Evolutionary conservation across 108 stramenopile genomes (phyloP).

Genomic region (Craspedostauros australis): DNA sequence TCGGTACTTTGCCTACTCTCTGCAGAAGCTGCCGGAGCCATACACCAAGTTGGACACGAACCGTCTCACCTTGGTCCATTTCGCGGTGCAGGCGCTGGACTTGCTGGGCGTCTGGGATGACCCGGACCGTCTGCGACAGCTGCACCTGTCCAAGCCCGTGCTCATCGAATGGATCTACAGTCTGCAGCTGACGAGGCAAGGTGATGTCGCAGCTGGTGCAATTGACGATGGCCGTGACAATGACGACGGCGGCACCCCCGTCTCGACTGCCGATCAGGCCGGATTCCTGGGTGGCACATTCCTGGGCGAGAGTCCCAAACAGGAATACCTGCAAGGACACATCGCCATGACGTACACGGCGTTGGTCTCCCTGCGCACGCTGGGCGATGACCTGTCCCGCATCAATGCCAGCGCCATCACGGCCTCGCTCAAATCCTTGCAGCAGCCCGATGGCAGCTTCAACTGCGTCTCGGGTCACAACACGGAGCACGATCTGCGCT

Average conservation of each 20-base stretch:
- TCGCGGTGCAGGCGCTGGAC: constrained; percentile 62
- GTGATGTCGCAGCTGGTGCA: constrained; percentile 1
- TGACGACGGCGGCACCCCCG: neutral
- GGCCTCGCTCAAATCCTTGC: constrained; percentile 3
- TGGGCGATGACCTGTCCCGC: constrained; percentile 59
- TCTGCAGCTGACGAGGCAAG: constrained; percentile 19
- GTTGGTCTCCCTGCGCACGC: constrained; percentile 51
- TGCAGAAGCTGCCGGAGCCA: constrained; percentile 38
- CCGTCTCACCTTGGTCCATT: constrained; percentile 70
- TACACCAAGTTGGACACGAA: constrained; percentile 61
- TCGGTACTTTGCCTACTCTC: constrained; percentile 44
- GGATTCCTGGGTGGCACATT: constrained; percentile 62
- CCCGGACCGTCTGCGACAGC: neutral
- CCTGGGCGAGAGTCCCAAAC: constrained; percentile 36
- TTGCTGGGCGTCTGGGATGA: constrained; percentile 41
- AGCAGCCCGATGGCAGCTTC: constrained; percentile 33
- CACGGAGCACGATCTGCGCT: constrained; percentile 77
- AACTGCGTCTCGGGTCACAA: constrained; percentile 12
- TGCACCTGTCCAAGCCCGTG: constrained; percentile 23
- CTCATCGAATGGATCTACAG: constrained; percentile 65
- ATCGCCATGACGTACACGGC: constrained; percentile 85
- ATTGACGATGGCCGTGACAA: neutral
- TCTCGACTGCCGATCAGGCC: constrained; percentile 1
- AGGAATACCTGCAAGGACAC: constrained; percentile 55
- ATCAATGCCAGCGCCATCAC: constrained; percentile 17